These are phyloP conservation scores for Delonix regia DNA, from an alignment of 306 rosid genomes.

Conservation along the genomic window DNA sequence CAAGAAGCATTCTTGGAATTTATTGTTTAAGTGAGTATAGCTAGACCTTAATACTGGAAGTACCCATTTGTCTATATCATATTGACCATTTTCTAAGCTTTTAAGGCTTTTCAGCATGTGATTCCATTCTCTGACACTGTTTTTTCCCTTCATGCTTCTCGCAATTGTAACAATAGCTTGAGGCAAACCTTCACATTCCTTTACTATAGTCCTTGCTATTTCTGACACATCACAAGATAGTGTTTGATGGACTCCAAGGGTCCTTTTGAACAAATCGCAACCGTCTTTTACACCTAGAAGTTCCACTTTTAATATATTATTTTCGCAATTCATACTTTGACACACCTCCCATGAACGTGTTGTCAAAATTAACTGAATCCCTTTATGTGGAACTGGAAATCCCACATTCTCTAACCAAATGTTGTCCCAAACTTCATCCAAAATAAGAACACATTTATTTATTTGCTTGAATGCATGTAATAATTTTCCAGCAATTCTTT, in stretches of 20 bases:
- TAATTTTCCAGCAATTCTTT: not conserved
- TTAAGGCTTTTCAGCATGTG: too few relatives aligned
- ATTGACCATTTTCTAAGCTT: too few relatives aligned
- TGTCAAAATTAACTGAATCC: not conserved
- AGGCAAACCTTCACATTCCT: not conserved
- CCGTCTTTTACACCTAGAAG: not conserved
- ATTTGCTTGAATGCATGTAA: not conserved
- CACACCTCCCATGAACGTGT: not conserved
- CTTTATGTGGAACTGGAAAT: not conserved
- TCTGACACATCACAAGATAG: not conserved
- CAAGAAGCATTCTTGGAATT: too few relatives aligned
- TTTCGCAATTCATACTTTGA: not conserved
- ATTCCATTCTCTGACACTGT: too few relatives aligned
- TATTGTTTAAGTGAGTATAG: too few relatives aligned
- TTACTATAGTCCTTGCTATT: not conserved
- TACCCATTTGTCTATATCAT: too few relatives aligned
- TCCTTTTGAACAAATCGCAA: not conserved
- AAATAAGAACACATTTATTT: not conserved
- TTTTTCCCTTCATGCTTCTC: not conserved
- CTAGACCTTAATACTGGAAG: too few relatives aligned
- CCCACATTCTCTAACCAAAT: not conserved
- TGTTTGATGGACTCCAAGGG: not conserved
- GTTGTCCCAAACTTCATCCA: not conserved
- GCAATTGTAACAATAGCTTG: not conserved
- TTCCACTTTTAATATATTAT: not conserved